Conservation (phyloP, 2,329 filamentous ascomycete species). For the Aspergillus arachidicola region DNA sequence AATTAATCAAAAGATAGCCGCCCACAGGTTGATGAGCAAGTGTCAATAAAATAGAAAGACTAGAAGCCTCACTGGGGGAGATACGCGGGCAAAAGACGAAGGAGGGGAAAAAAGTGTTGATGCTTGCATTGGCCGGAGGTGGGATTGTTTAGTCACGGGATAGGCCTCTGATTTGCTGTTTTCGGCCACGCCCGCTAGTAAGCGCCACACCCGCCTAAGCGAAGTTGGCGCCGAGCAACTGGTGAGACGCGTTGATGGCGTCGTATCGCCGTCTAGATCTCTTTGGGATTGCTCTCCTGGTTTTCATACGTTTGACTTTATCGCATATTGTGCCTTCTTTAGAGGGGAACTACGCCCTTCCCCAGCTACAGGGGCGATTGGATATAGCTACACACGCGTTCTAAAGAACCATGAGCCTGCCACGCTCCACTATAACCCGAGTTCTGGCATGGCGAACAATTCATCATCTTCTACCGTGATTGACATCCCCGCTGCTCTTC, state of each 20-base stretch:
- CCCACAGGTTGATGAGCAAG: slow-evolving; percentile 25
- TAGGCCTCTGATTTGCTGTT: slow-evolving; percentile 21
- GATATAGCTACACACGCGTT: background rate
- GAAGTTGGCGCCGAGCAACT: slow-evolving; percentile 23
- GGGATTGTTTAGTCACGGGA: slow-evolving; percentile 27
- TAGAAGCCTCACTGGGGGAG: slow-evolving; percentile 6
- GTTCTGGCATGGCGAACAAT: background rate
- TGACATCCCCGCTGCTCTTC: slow-evolving; percentile 50
- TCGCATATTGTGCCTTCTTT: background rate
- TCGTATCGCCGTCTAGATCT: background rate
- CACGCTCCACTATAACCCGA: background rate
- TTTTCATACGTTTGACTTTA: background rate
- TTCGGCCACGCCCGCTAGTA: slow-evolving; percentile 19
- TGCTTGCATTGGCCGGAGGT: slow-evolving; percentile 17
- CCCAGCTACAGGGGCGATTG: background rate
- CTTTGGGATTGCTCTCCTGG: background rate
- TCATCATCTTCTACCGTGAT: slow-evolving; percentile 10
- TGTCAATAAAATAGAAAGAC: slow-evolving; percentile 12
- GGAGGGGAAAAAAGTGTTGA: slow-evolving; percentile 28
- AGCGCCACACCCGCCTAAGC: slow-evolving; percentile 30
- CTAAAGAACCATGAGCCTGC: background rate
- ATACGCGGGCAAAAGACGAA: slow-evolving; percentile 18
- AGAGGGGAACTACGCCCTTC: background rate
- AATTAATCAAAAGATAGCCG: slow-evolving; percentile 16
- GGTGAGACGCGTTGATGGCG: background rate